A percentile compares a stretch with the other conserved stretches of the same genome.
Conservation (phyloP, 2,329 filamentous ascomycete genomes). For the Calonectria hawksworthii region DNA sequence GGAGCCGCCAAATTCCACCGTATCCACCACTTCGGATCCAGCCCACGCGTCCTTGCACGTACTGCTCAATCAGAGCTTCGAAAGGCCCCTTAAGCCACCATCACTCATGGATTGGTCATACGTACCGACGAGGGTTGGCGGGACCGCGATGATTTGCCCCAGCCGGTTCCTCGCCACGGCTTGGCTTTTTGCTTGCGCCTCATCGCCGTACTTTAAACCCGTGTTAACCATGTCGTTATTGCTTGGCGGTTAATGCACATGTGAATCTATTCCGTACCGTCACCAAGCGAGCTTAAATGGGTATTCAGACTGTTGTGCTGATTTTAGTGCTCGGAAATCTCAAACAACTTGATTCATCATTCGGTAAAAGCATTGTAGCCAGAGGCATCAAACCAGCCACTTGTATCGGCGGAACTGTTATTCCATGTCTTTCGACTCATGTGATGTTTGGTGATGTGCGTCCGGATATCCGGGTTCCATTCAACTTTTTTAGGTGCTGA, state of each 20-base stretch:
- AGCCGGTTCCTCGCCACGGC: neutral
- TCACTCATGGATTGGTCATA: constrained; percentile 9
- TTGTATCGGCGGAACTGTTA: neutral
- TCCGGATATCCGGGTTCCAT: constrained; percentile 23
- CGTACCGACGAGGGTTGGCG: neutral
- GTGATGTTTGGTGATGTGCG: neutral
- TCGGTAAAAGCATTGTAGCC: neutral
- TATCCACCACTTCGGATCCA: constrained; percentile 14
- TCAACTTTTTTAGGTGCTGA: constrained; percentile 28
- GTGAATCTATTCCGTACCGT: neutral
- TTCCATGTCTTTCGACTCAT: neutral
- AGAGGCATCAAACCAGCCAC: constrained; percentile 7
- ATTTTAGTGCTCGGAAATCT: neutral
- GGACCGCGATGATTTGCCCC: constrained; percentile 2
- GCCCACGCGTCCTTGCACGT: constrained; percentile 23
- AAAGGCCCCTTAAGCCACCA: neutral
- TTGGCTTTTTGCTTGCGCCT: neutral
- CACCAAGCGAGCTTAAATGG: neutral
- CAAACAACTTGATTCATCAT: neutral
- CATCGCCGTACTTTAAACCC: neutral
- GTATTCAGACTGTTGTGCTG: neutral
- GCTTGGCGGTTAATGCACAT: constrained; percentile 1
- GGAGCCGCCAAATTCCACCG: constrained; percentile 10
- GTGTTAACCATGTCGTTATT: constrained; percentile 31
- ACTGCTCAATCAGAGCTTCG: neutral